Evolutionary conservation across 148 eudicot genomes (phyloP).

Genomic region (Diospyros kaki): DNA sequence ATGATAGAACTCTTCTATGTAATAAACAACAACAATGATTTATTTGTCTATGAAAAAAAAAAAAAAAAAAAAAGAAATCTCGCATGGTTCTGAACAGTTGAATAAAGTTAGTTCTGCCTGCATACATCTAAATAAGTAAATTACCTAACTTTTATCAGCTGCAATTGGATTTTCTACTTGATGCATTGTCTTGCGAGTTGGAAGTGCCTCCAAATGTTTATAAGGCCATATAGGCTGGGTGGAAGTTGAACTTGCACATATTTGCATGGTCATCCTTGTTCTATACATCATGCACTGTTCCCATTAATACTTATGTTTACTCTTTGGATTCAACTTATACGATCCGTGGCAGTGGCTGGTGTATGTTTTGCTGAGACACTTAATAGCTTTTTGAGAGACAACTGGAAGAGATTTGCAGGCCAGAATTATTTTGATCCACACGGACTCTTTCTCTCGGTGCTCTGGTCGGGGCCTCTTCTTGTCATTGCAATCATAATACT

Average conservation of each 20-base stretch:
- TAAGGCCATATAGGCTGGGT: neutral
- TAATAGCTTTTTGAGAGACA: constrained; percentile 47
- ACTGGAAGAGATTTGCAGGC: constrained; percentile 85
- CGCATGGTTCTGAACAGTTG: no score
- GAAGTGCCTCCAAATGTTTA: neutral
- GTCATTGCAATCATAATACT: constrained; percentile 71
- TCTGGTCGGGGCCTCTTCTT: constrained; percentile 95
- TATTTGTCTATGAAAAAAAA: no score
- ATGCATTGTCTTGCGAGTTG: no score
- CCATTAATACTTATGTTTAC: no score
- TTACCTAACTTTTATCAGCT: neutral
- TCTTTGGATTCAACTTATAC: neutral
- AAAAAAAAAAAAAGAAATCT: no score
- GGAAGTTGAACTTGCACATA: neutral
- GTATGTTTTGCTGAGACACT: constrained; percentile 86
- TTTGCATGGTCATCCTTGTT: neutral
- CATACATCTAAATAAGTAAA: neutral
- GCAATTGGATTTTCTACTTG: neutral
- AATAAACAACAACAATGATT: no score
- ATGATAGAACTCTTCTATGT: no score
- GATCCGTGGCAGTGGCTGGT: constrained; percentile 62
- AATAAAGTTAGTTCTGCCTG: neutral
- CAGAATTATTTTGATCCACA: constrained; percentile 87
- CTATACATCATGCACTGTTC: neutral
- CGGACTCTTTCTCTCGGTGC: constrained; percentile 75